phyloP scores from a whole-genome alignment of 768 basidiomycete species.

The Russula sp. region DNA sequence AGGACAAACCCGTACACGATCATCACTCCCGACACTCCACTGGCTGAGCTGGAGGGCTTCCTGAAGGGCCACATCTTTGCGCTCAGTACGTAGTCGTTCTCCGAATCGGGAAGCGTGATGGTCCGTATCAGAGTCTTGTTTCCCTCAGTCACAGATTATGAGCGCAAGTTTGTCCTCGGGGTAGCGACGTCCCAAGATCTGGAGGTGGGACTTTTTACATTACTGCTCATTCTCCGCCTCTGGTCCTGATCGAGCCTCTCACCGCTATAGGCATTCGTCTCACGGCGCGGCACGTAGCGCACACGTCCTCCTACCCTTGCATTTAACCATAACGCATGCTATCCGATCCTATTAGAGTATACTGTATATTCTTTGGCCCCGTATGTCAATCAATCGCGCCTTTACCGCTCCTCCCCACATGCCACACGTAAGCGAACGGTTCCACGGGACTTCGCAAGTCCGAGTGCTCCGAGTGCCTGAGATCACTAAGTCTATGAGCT shows the following conservation, averaged over 20 bases:
- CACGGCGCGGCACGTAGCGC: constrained; percentile 27
- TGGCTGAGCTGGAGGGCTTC: constrained; percentile 78
- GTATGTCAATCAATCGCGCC: not conserved
- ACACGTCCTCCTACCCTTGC: not conserved
- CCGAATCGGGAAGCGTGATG: constrained; percentile 1
- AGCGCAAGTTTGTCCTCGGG: constrained; percentile 75
- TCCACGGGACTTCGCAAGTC: too few relatives aligned
- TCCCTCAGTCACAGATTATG: constrained; percentile 66
- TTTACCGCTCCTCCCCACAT: too few relatives aligned
- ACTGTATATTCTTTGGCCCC: not conserved
- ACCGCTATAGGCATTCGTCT: constrained; percentile 29
- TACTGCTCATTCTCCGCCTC: not conserved
- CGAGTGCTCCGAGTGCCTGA: too few relatives aligned
- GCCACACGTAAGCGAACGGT: too few relatives aligned
- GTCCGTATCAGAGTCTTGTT: not conserved
- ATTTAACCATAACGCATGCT: too few relatives aligned
- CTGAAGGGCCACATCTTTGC: constrained; percentile 67
- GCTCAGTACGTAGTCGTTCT: constrained; percentile 41
- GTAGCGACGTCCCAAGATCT: constrained; percentile 75
- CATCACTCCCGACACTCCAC: constrained; percentile 73
- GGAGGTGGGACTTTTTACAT: constrained; percentile 30
- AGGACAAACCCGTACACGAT: constrained; percentile 58
- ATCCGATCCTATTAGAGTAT: too few relatives aligned
- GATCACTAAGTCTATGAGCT: not conserved
- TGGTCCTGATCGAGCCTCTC: constrained; percentile 24